phyloP scores from a whole-genome alignment of 345 rosid species.

The Camelina laxa region DNA sequence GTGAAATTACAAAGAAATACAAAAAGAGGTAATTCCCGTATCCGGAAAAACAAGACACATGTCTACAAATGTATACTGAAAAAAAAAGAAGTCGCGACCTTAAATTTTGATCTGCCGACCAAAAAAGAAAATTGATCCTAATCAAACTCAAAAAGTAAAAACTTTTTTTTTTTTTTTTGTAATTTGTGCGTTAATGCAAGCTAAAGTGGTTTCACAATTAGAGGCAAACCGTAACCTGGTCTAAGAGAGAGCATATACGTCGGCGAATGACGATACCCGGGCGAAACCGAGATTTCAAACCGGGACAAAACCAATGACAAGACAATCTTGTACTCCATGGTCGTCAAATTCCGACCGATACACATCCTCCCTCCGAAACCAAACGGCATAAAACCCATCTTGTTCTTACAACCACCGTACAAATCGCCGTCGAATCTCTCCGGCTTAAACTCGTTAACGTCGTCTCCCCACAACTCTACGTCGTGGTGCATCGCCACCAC shows the following conservation, averaged over 20 bases:
- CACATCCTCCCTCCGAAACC: conserved; percentile 99
- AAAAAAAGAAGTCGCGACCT: neutral
- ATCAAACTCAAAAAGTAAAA: neutral
- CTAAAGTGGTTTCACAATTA: conserved; percentile 59
- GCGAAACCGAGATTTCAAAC: conserved; percentile 69
- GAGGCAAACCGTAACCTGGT: conserved; percentile 75
- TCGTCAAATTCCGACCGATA: conserved; percentile 69
- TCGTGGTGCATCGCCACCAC: conserved; percentile 96
- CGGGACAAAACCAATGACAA: conserved; percentile 66
- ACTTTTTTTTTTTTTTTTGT: too few relatives aligned
- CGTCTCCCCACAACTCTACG: conserved; percentile 73
- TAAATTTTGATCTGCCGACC: neutral
- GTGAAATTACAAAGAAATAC: conserved; percentile 5
- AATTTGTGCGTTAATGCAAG: neutral
- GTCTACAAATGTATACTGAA: neutral
- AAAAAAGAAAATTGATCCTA: neutral
- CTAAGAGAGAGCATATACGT: conserved; percentile 70
- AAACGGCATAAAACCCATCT: conserved; percentile 93
- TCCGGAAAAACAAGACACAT: conserved; percentile 9
- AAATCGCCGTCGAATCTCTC: conserved; percentile 73
- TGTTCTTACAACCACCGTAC: conserved; percentile 80
- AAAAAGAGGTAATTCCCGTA: neutral
- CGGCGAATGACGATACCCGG: conserved; percentile 72
- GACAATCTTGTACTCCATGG: conserved; percentile 80
- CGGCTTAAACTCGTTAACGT: conserved; percentile 74